A percentile compares a stretch with the other conserved stretches of the same genome.
These are phyloP conservation scores for Pistacia atlantica DNA, from an alignment of 345 rosid genomes.

Conservation along the genomic window DNA sequence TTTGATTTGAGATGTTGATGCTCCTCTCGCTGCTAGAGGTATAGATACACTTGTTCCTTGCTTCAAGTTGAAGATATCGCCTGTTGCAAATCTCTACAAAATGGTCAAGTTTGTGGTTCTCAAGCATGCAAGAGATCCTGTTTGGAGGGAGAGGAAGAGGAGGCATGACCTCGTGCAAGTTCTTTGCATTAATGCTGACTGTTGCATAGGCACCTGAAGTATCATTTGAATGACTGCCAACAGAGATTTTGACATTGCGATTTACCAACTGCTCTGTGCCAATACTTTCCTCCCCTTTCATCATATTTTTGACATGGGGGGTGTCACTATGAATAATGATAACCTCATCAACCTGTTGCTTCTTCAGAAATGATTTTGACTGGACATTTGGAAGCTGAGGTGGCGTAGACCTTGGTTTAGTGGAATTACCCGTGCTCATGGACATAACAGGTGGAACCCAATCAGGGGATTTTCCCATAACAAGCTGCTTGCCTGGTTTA, in stretches of 20 bases:
- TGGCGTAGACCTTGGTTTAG: background rate
- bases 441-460: constrained; percentile 13
- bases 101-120: background rate
- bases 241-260: constrained; percentile 15
- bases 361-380: constrained; percentile 52
- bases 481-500: constrained; percentile 24
- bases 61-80: constrained; percentile 9
- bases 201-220: constrained; percentile 36
- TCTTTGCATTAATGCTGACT: constrained; percentile 47
- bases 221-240: constrained; percentile 40
- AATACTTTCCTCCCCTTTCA: constrained; percentile 45
- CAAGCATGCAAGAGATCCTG: background rate
- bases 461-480: background rate
- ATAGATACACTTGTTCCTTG: background rate
- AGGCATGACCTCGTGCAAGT: constrained; percentile 36
- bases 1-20: constrained; percentile 16
- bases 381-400: constrained; percentile 25
- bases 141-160: constrained; percentile 30
- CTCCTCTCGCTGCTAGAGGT: background rate
- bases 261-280: constrained; percentile 32
- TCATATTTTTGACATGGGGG: constrained; percentile 35
- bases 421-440: background rate
- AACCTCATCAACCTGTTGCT: constrained; percentile 34
- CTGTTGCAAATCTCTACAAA: constrained; percentile 8
- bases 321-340: background rate